Evolutionary conservation across 2,329 filamentous ascomycete genomes (phyloP), one percentile per base, ranked within the genome.

Genomic region (Pyrenochaeta sp.): DNA sequence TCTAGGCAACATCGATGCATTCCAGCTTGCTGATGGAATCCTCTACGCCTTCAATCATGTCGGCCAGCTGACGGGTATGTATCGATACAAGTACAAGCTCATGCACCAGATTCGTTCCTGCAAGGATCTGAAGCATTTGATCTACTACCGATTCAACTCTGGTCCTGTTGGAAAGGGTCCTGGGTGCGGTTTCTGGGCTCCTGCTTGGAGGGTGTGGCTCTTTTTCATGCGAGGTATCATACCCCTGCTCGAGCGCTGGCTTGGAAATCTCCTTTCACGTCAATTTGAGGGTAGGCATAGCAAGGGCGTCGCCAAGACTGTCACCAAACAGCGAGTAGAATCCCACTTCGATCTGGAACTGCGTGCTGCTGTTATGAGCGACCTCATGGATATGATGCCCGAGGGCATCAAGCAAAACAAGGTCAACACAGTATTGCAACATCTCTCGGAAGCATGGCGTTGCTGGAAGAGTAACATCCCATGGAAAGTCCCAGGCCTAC

Each of bases 391-490:
- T 71, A 99, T 99, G 96, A 99, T 99, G 95, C 95, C 95, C 0
- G 96, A 99, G 75, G 95, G 95, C 63, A 98, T 99, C 80, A 97
- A 97, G 77, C 95, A 99, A 75, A 99, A 95, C 81, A 99, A 99
- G 80, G 92, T 99, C 76, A 97, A 99, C 77, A 97, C 93, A 1
- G 94, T 99, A 39, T 81, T 99, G 48, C 95, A 98, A 72, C 96
- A 99, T 83, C 80, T 99, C 36, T 98, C 94, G 0, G 95, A 99
- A 80, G 95, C 95, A 12, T 99, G 95, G 95, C 87, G 95, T 79
- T 99, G 95, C 81, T 99, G 95, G 95, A 99, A 99, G 88, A 97
- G 93, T 79, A 99, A 99, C 72, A 99, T 99, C 64, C 95, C 95
- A 0, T 99, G 95, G 95, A 99, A 99, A 81, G 95, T 99, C 2